Percentiles rank a stretch among this genome's conserved stretches.
These are phyloP conservation scores for Penicillium oxalicum DNA, from an alignment of 2,329 filamentous ascomycete species.

Conservation along the genomic window DNA sequence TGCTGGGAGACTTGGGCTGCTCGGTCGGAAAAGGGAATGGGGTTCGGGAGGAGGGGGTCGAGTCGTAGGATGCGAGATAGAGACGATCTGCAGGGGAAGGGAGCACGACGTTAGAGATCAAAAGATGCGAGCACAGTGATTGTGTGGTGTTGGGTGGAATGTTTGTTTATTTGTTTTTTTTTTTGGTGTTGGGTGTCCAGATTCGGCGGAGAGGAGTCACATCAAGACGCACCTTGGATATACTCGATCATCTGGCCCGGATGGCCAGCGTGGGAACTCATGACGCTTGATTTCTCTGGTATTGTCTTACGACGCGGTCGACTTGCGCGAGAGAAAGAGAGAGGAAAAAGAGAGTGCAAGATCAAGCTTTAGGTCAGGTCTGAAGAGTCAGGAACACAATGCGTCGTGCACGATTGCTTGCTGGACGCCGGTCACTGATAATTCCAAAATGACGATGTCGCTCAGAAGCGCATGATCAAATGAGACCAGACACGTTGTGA, in stretches of 20 bases:
- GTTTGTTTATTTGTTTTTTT: too few relatives aligned
- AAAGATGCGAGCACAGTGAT: too few relatives aligned
- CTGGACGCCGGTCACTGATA: slow-evolving; percentile 9
- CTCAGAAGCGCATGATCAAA: slow-evolving; percentile 28
- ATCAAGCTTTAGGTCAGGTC: slow-evolving; percentile 2
- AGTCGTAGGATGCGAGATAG: slow-evolving; percentile 87
- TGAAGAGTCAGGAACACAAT: slow-evolving; percentile 2
- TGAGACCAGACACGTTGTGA: slow-evolving; percentile 6
- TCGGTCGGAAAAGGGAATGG: slow-evolving; percentile 72
- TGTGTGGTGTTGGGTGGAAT: too few relatives aligned
- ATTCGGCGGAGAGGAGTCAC: slow-evolving; percentile 20
- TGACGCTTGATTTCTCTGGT: slow-evolving; percentile 30
- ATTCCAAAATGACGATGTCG: slow-evolving; percentile 7
- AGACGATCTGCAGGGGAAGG: slow-evolving; percentile 63
- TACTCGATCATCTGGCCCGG: slow-evolving; percentile 92
- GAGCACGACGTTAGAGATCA: too few relatives aligned
- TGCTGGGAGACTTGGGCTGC: slow-evolving; percentile 62
- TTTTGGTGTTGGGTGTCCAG: slow-evolving; percentile 23
- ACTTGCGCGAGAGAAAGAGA: background rate
- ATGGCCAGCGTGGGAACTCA: slow-evolving; percentile 51
- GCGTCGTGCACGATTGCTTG: slow-evolving; percentile 9
- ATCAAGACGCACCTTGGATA: slow-evolving; percentile 69
- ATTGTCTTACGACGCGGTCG: too few relatives aligned
- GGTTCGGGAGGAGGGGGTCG: slow-evolving; percentile 72
- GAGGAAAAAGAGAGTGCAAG: slow-evolving; percentile 4